These are phyloP conservation scores for Diaporthe citri DNA, from an alignment of 2,329 filamentous ascomycete species.

Conservation along the genomic window DNA sequence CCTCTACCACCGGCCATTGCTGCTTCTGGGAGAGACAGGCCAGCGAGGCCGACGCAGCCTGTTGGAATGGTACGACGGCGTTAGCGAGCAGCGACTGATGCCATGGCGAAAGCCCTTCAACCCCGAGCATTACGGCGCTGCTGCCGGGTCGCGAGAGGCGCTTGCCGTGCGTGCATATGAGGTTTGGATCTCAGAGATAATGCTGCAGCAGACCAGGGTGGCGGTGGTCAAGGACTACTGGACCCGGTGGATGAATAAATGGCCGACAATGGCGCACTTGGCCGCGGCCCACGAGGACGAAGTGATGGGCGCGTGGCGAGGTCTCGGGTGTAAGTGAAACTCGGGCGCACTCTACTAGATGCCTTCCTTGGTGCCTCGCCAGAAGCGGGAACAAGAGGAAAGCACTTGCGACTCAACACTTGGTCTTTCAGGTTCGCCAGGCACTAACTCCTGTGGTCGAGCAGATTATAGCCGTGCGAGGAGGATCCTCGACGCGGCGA, in stretches of 20 bases:
- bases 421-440: too few species aligned
- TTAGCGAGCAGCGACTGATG: constrained; percentile 63
- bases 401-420: neutral
- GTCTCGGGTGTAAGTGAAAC: constrained; percentile 60
- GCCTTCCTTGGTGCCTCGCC: neutral
- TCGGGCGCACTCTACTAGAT: neutral
- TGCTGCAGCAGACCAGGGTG: constrained; percentile 76
- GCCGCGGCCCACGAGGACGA: constrained; percentile 66
- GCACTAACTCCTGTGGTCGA: neutral
- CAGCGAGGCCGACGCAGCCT: constrained; percentile 52
- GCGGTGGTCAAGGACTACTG: constrained; percentile 73
- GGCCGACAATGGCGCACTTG: constrained; percentile 70
- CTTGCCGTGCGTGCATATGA: constrained; percentile 71
- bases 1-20: constrained; percentile 63
- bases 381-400: neutral
- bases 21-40: constrained; percentile 55
- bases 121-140: constrained; percentile 48
- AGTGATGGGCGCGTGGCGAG: constrained; percentile 70
- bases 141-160: constrained; percentile 52
- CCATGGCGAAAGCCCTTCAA: constrained; percentile 71
- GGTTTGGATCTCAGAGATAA: constrained; percentile 76
- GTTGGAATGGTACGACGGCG: constrained; percentile 65
- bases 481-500: constrained; percentile 69
- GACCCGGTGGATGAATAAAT: constrained; percentile 71
- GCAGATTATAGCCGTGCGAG: constrained; percentile 71